Conservation (phyloP, 352 stramenopile genomes). For the Phytophthora sojae region DNA sequence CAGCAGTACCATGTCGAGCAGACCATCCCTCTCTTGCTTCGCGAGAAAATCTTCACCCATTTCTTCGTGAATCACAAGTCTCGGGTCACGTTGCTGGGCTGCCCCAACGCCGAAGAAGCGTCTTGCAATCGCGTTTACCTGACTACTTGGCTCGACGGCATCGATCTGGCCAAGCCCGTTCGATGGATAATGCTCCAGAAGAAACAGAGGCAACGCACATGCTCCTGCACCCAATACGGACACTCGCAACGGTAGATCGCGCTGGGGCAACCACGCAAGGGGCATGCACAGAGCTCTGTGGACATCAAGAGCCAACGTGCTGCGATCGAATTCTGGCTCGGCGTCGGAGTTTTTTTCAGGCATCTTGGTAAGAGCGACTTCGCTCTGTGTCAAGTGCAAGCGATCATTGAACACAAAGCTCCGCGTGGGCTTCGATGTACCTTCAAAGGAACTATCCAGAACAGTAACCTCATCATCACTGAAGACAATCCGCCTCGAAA, state of each 20-base stretch:
- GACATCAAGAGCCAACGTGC: conserved; percentile 64
- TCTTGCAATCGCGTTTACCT: conserved; percentile 53
- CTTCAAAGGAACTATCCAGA: conserved; percentile 64
- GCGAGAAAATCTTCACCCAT: conserved; percentile 56
- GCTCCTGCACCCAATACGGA: conserved; percentile 67
- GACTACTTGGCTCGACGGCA: conserved; percentile 61
- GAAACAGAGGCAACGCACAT: conserved; percentile 61
- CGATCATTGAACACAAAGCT: conserved; percentile 82
- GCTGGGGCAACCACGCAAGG: conserved; percentile 34
- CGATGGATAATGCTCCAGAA: conserved; percentile 44
- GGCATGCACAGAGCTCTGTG: conserved; percentile 68
- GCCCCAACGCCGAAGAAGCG: conserved; percentile 54
- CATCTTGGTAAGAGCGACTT: conserved; percentile 51
- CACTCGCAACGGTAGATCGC: conserved; percentile 31
- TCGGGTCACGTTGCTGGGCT: conserved; percentile 29
- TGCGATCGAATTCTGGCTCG: conserved; percentile 49
- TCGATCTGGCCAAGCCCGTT: conserved; percentile 48
- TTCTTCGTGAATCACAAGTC: conserved; percentile 49
- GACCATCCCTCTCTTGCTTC: conserved; percentile 15
- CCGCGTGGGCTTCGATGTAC: conserved; percentile 42
- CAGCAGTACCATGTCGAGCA: conserved; percentile 60
- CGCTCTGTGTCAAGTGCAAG: conserved; percentile 76
- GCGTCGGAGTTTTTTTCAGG: conserved; percentile 7
- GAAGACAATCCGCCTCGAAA: conserved; percentile 59
- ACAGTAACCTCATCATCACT: conserved; percentile 65